These are phyloP conservation scores for Neocatenulostroma microsporum DNA, from an alignment of 2,329 filamentous ascomycete genomes.

Conservation along the genomic window DNA sequence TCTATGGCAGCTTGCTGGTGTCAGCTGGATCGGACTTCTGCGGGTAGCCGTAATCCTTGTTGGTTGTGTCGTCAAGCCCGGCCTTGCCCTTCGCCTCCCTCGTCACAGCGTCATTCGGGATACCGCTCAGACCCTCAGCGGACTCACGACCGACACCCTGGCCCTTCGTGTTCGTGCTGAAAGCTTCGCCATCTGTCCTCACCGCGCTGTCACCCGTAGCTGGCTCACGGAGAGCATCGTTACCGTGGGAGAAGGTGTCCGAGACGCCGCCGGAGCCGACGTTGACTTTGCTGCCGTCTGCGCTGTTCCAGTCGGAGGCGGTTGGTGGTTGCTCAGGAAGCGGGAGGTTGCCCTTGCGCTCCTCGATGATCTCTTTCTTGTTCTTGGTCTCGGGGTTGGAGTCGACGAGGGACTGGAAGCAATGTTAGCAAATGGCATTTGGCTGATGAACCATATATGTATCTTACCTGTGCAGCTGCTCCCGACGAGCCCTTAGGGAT, in stretches of 20 bases:
- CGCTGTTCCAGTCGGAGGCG: constrained; percentile 71
- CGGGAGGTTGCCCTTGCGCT: constrained; percentile 64
- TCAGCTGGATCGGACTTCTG: constrained; percentile 32
- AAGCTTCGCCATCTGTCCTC: constrained; percentile 43
- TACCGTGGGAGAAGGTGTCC: constrained; percentile 35
- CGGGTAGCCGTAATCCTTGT: constrained; percentile 35
- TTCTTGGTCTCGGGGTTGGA: constrained; percentile 26
- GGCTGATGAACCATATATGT: no score
- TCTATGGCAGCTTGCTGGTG: constrained; percentile 15
- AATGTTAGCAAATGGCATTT: no score
- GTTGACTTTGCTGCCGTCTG: constrained; percentile 60
- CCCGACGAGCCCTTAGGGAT: constrained; percentile 5
- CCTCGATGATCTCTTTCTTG: constrained; percentile 59
- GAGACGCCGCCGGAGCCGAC: constrained; percentile 55
- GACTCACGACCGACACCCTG: constrained; percentile 54
- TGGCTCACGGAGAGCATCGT: constrained; percentile 39
- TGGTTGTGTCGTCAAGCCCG: constrained; percentile 36
- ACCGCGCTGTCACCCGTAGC: constrained; percentile 49
- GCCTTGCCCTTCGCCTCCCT: constrained; percentile 38
- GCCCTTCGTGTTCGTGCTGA: constrained; percentile 47
- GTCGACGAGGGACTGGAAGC: no score
- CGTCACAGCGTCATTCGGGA: constrained; percentile 54
- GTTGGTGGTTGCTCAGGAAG: constrained; percentile 69
- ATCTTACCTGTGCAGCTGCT: constrained; percentile 6
- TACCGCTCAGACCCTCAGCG: constrained; percentile 48